Evolutionary conservation across 345 rosid species (phyloP), one percentile per base, ranked within the genome.

Genomic region (Acer saccharum): DNA sequence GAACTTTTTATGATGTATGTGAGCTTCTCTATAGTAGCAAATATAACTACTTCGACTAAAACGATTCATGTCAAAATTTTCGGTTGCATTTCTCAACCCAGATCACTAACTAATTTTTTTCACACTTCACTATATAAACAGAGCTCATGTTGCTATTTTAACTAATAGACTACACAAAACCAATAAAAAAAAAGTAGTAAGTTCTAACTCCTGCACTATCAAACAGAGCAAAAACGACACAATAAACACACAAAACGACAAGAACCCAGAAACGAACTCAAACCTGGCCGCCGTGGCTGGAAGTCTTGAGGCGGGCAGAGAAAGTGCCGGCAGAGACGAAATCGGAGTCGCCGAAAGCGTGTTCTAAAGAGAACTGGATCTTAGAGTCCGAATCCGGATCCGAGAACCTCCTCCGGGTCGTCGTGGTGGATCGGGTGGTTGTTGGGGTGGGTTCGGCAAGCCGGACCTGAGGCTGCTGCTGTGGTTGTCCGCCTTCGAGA

Each of bases 341-440:
- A 84, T 87, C 92, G 62, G 97, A 89, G 74, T 94, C 97, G 0
- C 97, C 97, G 39, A 96, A 94, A 61, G 99, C 95, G 78, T 96
- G 99, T 20, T 96, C 94, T 48, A 96, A 92, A 21, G 93, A 65
- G 79, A 96, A 94, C 68, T 92, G 98, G 93, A 96, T 85, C 91
- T 96, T 96, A 13, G 98, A 94, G 71, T 96, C 98, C 27, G 93
- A 88, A 63, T 96, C 97, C 14, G 88, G 85, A 86, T 96, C 98
- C n/a, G 91, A 81, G 74, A 78, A 85, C 76, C 89, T 87, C 83
- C 79, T 90, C 18, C 91, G 84, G 48, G 85, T 75, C 25, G 71
- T 3, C 11, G 87, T 77, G 23, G 90, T 68, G 18, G 87, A 81
- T 84, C 82, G 80, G 65, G 83, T 71, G 50, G 50, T 46, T 46